Percentiles rank a stretch among this genome's conserved stretches.
Conservation (phyloP, 352 stramenopile species). For the Elongisporangium undulatum region DNA sequence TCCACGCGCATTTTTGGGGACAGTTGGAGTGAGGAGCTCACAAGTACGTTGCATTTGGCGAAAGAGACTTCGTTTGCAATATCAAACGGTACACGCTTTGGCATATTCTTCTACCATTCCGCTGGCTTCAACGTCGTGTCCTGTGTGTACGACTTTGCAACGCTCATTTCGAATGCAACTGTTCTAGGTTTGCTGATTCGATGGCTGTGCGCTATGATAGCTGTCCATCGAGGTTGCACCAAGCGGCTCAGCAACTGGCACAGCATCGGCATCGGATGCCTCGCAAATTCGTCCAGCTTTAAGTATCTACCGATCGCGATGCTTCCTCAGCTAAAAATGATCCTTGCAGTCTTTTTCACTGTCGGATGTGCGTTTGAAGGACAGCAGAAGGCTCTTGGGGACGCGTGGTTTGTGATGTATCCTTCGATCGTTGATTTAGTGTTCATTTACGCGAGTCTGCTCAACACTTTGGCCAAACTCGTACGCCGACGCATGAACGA, state of each 20-base stretch:
- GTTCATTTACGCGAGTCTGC: slow-evolving; percentile 19
- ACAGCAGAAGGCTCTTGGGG: slow-evolving; percentile 7
- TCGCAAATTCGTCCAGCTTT: slow-evolving; percentile 12
- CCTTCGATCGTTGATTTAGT: slow-evolving; percentile 21
- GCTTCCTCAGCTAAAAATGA: slow-evolving; percentile 13
- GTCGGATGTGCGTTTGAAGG: slow-evolving; percentile 18
- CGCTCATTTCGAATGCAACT: slow-evolving; percentile 4
- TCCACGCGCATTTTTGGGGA: too few relatives aligned
- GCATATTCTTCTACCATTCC: slow-evolving; percentile 8
- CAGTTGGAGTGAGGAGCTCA: too few relatives aligned
- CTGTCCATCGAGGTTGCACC: neutral
- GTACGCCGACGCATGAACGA: slow-evolving; percentile 15
- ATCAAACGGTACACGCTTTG: slow-evolving; percentile 17
- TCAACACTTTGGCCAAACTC: slow-evolving; percentile 13
- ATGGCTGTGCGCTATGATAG: slow-evolving; percentile 4
- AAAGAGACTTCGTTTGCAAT: slow-evolving; percentile 5
- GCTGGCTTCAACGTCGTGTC: too few relatives aligned
- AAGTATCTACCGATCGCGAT: slow-evolving; percentile 13
- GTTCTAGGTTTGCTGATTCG: slow-evolving; percentile 1
- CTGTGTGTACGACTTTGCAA: slow-evolving; percentile 3
- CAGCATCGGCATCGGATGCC: slow-evolving; percentile 7
- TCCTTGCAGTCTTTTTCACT: slow-evolving; percentile 22
- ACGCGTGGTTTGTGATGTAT: slow-evolving; percentile 30
- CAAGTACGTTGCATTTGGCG: neutral
- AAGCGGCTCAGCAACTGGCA: slow-evolving; percentile 5